phyloP scores from a whole-genome alignment of 2,329 filamentous ascomycete genomes.

The Fusarium aywerte region DNA sequence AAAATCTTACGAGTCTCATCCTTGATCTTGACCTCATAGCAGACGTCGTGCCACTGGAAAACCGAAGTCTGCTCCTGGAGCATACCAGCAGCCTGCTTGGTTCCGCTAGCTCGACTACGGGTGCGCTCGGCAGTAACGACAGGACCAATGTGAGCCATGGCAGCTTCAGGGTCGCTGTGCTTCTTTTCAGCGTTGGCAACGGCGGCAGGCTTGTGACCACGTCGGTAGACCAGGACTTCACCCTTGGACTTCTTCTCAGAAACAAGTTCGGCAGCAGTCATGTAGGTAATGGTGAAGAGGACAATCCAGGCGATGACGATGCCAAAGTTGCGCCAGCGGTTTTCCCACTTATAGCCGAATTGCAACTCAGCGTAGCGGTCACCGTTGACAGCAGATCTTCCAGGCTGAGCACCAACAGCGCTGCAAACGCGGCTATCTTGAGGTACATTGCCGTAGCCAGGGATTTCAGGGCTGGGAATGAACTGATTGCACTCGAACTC shows the following conservation, averaged over 20 bases:
- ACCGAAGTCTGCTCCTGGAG: conserved; percentile 73
- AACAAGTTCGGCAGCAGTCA: conserved; percentile 73
- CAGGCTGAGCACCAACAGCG: conserved; percentile 59
- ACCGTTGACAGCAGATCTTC: conserved; percentile 57
- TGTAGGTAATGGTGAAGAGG: conserved; percentile 71
- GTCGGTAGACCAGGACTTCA: conserved; percentile 79
- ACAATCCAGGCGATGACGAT: conserved; percentile 73
- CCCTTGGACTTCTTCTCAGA: conserved; percentile 77
- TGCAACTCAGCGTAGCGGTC: conserved; percentile 57
- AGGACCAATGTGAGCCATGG: conserved; percentile 61
- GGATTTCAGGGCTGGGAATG: conserved; percentile 53
- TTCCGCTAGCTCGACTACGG: conserved; percentile 46
- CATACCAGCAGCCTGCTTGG: conserved; percentile 56
- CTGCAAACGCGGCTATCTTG: conserved; percentile 56
- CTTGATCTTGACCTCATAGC: conserved; percentile 83
- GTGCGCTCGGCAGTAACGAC: conserved; percentile 58
- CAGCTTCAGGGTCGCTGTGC: conserved; percentile 69
- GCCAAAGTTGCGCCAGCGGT: conserved; percentile 78
- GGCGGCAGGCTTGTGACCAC: conserved; percentile 70
- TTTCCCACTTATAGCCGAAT: conserved; percentile 63
- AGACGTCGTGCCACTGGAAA: conserved; percentile 88
- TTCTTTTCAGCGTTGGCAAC: conserved; percentile 68
- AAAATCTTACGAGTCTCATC: conserved; percentile 78
- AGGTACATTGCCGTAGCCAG: conserved; percentile 43
- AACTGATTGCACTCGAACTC: conserved; percentile 64